A percentile compares a stretch with the other conserved stretches of the same genome.
Evolutionary conservation across 352 stramenopile species (phyloP).

Genomic region (Pythium scleroteichum): DNA sequence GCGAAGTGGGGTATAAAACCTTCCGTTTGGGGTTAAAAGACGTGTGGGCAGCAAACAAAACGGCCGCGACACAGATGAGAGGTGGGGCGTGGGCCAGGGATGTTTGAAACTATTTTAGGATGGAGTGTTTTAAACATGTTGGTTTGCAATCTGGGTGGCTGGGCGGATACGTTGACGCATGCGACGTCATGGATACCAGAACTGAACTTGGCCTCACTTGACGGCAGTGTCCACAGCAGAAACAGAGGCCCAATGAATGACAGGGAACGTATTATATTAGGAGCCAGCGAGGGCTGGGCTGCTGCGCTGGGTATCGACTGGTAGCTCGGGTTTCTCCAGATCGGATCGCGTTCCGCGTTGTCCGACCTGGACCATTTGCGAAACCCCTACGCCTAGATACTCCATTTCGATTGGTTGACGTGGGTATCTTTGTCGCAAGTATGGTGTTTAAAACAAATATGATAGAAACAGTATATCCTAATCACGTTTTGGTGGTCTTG

Average conservation of each 20-base stretch:
- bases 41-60: slow-evolving; percentile 24
- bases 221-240: too few relatives aligned
- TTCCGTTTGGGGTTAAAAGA: slow-evolving; percentile 21
- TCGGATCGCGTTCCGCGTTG: too few relatives aligned
- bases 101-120: slow-evolving; percentile 5
- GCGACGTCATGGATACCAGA: slow-evolving; percentile 18
- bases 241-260: too few relatives aligned
- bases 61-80: slow-evolving; percentile 2
- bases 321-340: too few relatives aligned
- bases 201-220: background rate
- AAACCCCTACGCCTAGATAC: background rate
- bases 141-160: slow-evolving; percentile 2
- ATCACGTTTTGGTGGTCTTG: slow-evolving; percentile 11
- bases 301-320: too few relatives aligned
- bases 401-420: background rate
- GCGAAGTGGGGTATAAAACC: slow-evolving; percentile 20
- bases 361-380: background rate
- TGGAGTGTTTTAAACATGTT: slow-evolving; percentile 24
- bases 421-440: slow-evolving; percentile 3
- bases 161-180: slow-evolving; percentile 11
- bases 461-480: background rate
- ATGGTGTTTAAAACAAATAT: slow-evolving; percentile 1
- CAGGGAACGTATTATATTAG: too few relatives aligned
- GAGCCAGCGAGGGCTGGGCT: too few relatives aligned
- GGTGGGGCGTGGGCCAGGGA: background rate